Conservation (phyloP, 768 basidiomycete species). For the Royoungia palumana region DNA sequence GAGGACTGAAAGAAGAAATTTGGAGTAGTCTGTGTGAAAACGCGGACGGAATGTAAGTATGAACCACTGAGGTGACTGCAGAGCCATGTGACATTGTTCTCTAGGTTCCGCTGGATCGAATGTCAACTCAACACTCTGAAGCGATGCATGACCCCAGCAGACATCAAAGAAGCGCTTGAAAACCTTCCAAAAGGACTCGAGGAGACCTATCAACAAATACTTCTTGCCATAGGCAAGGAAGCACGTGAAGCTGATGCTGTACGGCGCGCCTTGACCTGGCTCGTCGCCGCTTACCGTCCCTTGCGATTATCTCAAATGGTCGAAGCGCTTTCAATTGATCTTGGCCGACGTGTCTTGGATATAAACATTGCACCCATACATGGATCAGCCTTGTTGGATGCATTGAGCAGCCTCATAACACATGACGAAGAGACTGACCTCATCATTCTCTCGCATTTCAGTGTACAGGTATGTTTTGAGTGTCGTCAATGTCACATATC, state of each 20-base stretch:
- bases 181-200: background rate
- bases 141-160: background rate
- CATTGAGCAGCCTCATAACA: no score
- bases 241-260: background rate
- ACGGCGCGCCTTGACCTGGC: background rate
- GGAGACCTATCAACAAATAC: background rate
- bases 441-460: no score
- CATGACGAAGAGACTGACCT: no score
- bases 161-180: background rate
- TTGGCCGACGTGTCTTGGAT: no score
- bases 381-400: no score
- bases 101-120: background rate
- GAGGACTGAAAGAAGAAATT: no score
- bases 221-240: background rate
- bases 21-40: background rate
- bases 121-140: background rate
- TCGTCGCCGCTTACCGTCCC: background rate
- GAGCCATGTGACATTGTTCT: background rate
- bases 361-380: no score
- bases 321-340: no score
- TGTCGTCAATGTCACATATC: no score
- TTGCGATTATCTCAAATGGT: no score
- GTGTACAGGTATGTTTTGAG: no score
- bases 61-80: no score
- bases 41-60: background rate